Evolutionary conservation across 176 grass and related monocot species (phyloP), one percentile per base, ranked within the genome.

Genomic region (Musa beccarii): DNA sequence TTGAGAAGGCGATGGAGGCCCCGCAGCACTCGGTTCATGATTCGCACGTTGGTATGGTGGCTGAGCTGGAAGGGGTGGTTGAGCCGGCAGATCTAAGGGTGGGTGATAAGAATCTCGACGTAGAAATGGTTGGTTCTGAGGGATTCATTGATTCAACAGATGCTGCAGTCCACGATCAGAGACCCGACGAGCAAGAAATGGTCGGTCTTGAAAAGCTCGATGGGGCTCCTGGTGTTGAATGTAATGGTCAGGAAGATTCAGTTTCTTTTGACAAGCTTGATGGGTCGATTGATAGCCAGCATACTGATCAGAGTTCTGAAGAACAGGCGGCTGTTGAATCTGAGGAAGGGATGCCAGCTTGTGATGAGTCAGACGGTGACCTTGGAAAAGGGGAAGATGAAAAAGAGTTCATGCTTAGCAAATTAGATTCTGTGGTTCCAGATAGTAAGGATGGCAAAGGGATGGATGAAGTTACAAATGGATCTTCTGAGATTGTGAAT

Each of bases 1-100:
- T 77, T 53, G 75, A 77, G 59, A 62, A 77, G 75, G 75, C 75
- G 4, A 15, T 77, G 21, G 75, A 77, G 61, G 49, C 29, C 13
- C 19, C 23, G 49, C 69, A 52, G 9, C 69, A 53, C 9, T 14
- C 51, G 49, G 13, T n/a, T 15, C n/a, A 2, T 72, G 69, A 52
- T 51, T 20, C 75, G 1, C 54, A 11, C 9, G 73, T 43, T 64
- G 19, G 10, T 13, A 28, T 52, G 8, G 59, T 1, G 6, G n/a
- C 13, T 9, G 61, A n/a, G 3, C n/a, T 1, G 11, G 49, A 54
- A 52, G 59, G 66, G 59, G 52, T 17, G 65, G 59, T 52, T 17
- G 59, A 66, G 16, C 3, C 13, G 13, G 11, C 23, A 5, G 75
- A 77, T 51, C 21, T 66, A 43, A 43, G 2, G 21, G 43, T 66